Evolutionary conservation across 768 basidiomycete species (phyloP), one percentile per base, ranked within the genome.

Genomic region (Auricularia heimuer): DNA sequence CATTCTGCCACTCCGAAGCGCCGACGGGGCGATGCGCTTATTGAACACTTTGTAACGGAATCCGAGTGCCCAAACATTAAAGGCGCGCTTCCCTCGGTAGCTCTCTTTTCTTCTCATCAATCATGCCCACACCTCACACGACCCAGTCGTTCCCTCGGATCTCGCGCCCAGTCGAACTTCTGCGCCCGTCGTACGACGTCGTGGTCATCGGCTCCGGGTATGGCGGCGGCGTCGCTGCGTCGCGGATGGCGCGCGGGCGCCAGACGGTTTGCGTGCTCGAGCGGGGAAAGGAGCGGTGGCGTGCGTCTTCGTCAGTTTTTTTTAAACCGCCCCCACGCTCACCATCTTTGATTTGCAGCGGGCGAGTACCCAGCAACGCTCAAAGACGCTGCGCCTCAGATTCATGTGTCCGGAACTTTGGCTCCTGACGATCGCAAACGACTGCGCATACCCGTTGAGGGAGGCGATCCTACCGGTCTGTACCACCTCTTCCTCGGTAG

Each of bases 201-300:
- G 56, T 60, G 6, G 63, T 64, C 33, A 64, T 64, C 21, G 63
- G 63, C 7, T 42, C 37, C 29, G 63, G 63, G 8, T 64, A 64
- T 34, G 63, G 63, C 14, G 63, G 63, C 21, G 63, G 63, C n/a
- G 54, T 64, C 47, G 63, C 63, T 7, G 63, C 63, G 34, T 64
- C 63, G 29, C 63, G 63, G 11, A 54, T 64, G 47, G 47, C 63
- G 63, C 63, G 63, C 16, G 63, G 47, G 24, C 33, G 63, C 7
- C 47, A 64, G 37, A 51, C 33, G 29, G 63, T 64, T 29, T 51
- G 47, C 47, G 35, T 64, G 3, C 44, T 64, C 51, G 63, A 64
- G 63, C 45, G 54, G 4, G 63, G 63, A 14, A 60, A 60, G 56
- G 56, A 60, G 56, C 24, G 45, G 6, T 60, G 56, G 56, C 56